Base-by-base conservation (phyloP, 495 filamentous ascomycete species). In the Polyplosphaeria fusca region DNA sequence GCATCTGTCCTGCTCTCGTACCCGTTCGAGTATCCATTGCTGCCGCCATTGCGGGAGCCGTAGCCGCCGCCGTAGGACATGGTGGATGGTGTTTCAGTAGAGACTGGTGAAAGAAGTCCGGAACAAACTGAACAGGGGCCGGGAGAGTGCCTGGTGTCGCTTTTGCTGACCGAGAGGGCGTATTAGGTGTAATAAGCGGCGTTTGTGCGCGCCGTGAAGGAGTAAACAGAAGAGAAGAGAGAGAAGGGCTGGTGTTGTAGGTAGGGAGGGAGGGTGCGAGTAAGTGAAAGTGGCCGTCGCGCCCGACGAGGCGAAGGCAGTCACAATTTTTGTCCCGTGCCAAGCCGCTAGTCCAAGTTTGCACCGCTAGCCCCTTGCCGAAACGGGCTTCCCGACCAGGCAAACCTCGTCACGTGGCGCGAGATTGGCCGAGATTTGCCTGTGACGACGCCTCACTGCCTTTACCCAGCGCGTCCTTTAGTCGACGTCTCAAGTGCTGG, bases 51-150 rank as follows among this genome's bases (percentile, higher is more conserved):
- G 53, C 65, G 44, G 19, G 51, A 58, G 52, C 69, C 74, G 68
- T 79, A 85, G 63, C 85, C 85, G 65, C 85, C 86, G 64, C 86
- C 82, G 81, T 87, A 89, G 74, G 84, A 88, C 86, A 88, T 84
- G 68, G 47, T 64, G 49, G 28, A 42, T 45, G 49, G 24, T 19
- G 27, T 41, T 56, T 55, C 56, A 20, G 57, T 56, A 65, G 61
- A 45, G 57, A 60, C 61, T 35, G 57, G 47, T 58, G 25, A 64
- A 60, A 28, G 49, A 63, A 35, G n/a, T n/a, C n/a, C n/a, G n/a
- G n/a, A 35, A 40, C 40, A 54, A 58, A 24, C n/a, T 25, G 4
- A 9, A 37, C 19, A 7, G 44, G 38, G 39, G 14, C 37, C 25
- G 41, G 20, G 59, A 45, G 47, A 22, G 49, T 64, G 55, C 55